A percentile compares a stretch with the other conserved stretches of the same genome.
Conservation (phyloP, 169 alveolate genomes). For the Amoebophrya sp. region DNA sequence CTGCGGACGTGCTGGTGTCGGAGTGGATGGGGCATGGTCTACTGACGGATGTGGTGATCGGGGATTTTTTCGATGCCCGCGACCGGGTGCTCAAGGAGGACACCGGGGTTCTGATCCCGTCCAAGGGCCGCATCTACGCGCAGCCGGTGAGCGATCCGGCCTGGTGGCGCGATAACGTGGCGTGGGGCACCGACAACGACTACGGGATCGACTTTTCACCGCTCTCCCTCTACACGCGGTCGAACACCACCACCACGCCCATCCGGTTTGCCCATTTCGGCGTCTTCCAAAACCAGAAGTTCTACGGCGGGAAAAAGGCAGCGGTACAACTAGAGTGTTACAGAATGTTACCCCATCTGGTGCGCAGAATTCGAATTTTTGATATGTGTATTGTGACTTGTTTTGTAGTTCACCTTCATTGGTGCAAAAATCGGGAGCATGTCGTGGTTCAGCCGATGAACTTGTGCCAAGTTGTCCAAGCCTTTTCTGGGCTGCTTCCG, state of each 20-base stretch:
- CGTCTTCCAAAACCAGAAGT: neutral
- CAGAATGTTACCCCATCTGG: too few relatives aligned
- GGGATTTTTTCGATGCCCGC: neutral
- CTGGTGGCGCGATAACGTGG: neutral
- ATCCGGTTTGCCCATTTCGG: neutral
- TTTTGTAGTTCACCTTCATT: too few relatives aligned
- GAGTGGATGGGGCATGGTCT: neutral
- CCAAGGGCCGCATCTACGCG: neutral
- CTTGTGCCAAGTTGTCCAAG: too few relatives aligned
- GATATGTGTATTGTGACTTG: too few relatives aligned
- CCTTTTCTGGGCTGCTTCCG: too few relatives aligned
- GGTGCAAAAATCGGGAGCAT: too few relatives aligned
- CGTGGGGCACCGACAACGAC: neutral
- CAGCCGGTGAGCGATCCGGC: neutral
- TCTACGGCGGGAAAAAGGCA: neutral
- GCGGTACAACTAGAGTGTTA: too few relatives aligned
- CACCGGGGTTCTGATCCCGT: neutral
- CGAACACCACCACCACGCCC: neutral
- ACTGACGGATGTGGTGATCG: neutral
- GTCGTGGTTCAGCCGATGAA: too few relatives aligned
- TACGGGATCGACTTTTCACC: neutral
- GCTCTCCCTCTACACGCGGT: too few relatives aligned
- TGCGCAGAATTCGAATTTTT: too few relatives aligned
- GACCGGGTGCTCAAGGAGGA: neutral
- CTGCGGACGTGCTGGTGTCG: neutral